A percentile compares a stretch with the other conserved stretches of the same genome.
phyloP scores from a whole-genome alignment of 495 filamentous ascomycete species.

The Corynascus novoguineensis region DNA sequence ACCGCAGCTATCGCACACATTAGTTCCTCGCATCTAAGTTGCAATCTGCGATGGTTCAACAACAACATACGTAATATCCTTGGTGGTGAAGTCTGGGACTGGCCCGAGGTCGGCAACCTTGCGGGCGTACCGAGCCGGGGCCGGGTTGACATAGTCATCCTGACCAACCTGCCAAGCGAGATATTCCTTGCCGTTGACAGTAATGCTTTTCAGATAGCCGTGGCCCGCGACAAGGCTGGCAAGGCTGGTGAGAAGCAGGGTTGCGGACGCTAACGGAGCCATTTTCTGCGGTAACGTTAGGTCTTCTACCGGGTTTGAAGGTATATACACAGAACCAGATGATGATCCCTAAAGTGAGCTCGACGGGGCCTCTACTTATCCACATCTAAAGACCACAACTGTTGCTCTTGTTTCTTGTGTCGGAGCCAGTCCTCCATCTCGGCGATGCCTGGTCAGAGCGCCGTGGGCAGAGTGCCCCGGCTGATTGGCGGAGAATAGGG shows the following conservation, averaged over 20 bases:
- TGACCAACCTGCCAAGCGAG: slow-evolving; percentile 22
- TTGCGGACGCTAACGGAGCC: background rate
- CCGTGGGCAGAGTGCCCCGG: background rate
- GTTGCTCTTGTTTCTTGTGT: background rate
- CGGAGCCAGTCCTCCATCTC: slow-evolving; percentile 3
- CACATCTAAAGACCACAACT: background rate
- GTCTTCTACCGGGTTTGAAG: background rate
- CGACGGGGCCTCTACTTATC: background rate
- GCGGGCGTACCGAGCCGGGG: slow-evolving; percentile 19
- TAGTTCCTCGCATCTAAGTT: background rate
- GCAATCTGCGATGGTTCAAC: background rate
- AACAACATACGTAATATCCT: slow-evolving; percentile 14
- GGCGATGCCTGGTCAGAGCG: background rate
- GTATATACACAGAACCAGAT: background rate
- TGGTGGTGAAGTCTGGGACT: slow-evolving; percentile 21
- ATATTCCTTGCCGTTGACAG: slow-evolving; percentile 19
- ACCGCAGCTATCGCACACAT: slow-evolving; percentile 12
- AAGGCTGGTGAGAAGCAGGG: slow-evolving; percentile 4
- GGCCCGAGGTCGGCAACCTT: slow-evolving; percentile 18
- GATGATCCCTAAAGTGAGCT: background rate
- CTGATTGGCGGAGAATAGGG: background rate
- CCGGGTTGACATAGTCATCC: slow-evolving; percentile 18
- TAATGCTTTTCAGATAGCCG: slow-evolving; percentile 21
- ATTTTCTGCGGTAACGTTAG: background rate
- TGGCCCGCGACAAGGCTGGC: slow-evolving; percentile 16